Conservation (phyloP, 495 filamentous ascomycete species). For the Penicillium simplicissimum region DNA sequence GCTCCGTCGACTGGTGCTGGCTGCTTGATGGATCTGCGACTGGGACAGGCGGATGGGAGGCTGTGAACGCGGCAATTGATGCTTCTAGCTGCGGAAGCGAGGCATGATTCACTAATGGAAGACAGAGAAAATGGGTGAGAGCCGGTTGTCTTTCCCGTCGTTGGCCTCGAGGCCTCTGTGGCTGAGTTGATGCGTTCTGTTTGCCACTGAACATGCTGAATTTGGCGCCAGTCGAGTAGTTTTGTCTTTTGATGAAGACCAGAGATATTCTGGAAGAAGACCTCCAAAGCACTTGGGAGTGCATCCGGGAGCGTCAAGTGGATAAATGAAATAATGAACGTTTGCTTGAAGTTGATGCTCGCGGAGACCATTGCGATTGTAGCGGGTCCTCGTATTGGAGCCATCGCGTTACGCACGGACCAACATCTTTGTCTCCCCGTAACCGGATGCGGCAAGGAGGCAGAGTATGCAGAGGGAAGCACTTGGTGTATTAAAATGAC, state of each 20-base stretch:
- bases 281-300: background rate
- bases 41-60: conserved; percentile 45
- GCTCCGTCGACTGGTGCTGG: background rate
- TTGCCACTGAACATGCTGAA: conserved; percentile 19
- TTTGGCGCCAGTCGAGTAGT: conserved; percentile 1
- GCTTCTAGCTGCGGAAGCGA: conserved; percentile 64
- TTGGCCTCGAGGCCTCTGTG: conserved; percentile 2
- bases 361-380: too few relatives aligned
- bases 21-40: background rate
- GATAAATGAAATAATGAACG: background rate
- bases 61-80: conserved; percentile 60
- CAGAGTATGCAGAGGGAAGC: background rate
- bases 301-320: background rate
- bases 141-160: conserved; percentile 37
- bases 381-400: background rate
- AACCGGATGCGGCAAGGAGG: background rate
- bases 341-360: background rate
- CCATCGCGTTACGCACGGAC: background rate
- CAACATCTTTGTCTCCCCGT: background rate
- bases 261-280: background rate
- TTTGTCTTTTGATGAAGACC: background rate
- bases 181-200: conserved; percentile 4
- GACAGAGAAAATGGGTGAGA: conserved; percentile 87
- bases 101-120: conserved; percentile 67
- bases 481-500: background rate